Evolutionary conservation across 2,329 filamentous ascomycete species (phyloP), one percentile per base, ranked within the genome.

Genomic region (Neonectria ditissima): DNA sequence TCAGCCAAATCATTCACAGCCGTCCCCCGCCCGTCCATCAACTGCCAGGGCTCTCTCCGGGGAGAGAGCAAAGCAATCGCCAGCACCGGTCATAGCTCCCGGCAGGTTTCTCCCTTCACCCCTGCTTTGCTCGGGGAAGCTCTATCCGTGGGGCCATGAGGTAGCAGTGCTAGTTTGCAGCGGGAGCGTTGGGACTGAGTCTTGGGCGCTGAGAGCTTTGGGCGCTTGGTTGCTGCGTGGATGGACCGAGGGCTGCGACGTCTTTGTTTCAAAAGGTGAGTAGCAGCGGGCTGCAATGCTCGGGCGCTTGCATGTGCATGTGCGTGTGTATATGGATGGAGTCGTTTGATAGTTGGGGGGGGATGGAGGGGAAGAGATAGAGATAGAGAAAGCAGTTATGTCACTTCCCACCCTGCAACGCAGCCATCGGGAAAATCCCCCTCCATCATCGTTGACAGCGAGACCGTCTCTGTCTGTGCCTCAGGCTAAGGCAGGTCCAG

Each of bases 1-100:
- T n/a, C n/a, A n/a, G n/a, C n/a, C n/a, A n/a, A n/a, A n/a, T n/a
- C n/a, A n/a, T 32, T 13, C 30, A 32, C 3, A 32, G 54, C 44
- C n/a, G n/a, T n/a, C n/a, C n/a, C n/a, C n/a, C n/a, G n/a, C n/a
- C 43, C 59, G 50, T 8, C 37, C 16, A n/a, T 41, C 37, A 26
- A 26, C 24, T 43, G 7, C 26, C 26, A 48, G 26, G 30, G 9
- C 10, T 32, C 14, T n/a, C 34, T 14, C 34, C 24, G 24, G 24
- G 24, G 24, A 26, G 24, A 26, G 24, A 6, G 24, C 4, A 6
- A 7, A 14, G 34, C 2, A 5, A 30, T 30, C 6, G 28, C 28
- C 28, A 8, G 28, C 28, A 9, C 39, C 55, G 61, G 65, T 58
- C 62, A 68, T 68, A 68, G 65, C 67, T 68, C 58, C 67, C 55